Evolutionary conservation across 2,329 filamentous ascomycete species (phyloP).

Genomic region (Capronia americana): DNA sequence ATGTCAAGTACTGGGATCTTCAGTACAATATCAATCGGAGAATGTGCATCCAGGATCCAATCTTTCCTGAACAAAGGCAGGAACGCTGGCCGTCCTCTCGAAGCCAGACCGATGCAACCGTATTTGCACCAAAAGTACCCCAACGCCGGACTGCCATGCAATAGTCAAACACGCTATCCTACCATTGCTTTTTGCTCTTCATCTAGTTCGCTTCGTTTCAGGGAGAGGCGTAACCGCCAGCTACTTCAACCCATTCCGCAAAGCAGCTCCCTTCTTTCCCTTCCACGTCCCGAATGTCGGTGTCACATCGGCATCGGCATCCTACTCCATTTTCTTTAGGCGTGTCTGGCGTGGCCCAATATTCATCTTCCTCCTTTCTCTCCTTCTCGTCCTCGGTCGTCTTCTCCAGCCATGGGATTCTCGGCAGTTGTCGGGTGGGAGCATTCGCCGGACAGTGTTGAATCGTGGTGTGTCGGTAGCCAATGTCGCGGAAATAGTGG

Average conservation of each 20-base stretch:
- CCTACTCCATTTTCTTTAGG: constrained; percentile 96
- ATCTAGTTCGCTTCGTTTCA: constrained; percentile 41
- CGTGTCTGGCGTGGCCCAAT: constrained; percentile 87
- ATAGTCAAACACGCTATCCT: constrained; percentile 35
- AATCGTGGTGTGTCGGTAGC: constrained; percentile 97
- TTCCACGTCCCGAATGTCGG: constrained; percentile 96
- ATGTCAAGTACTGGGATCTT: constrained; percentile 12
- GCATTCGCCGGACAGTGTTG: constrained; percentile 98
- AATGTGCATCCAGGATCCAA: constrained; percentile 25
- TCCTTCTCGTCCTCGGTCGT: constrained; percentile 82
- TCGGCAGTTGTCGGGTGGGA: constrained; percentile 80
- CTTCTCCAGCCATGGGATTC: constrained; percentile 79
- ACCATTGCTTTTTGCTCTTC: constrained; percentile 25
- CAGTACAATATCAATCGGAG: constrained; percentile 16
- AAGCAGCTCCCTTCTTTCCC: constrained; percentile 96
- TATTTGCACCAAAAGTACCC: constrained; percentile 23
- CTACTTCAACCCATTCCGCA: constrained; percentile 95
- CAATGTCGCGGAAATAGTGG: constrained; percentile 99
- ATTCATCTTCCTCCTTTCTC: constrained; percentile 89
- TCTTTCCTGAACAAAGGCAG: constrained; percentile 14
- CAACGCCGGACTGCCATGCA: constrained; percentile 33
- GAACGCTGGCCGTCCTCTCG: constrained; percentile 11
- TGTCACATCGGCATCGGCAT: constrained; percentile 95
- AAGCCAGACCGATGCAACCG: constrained; percentile 22
- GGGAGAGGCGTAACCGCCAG: constrained; percentile 83